phyloP scores from a whole-genome alignment of 768 basidiomycete species.

The Cytidiella melzeri region DNA sequence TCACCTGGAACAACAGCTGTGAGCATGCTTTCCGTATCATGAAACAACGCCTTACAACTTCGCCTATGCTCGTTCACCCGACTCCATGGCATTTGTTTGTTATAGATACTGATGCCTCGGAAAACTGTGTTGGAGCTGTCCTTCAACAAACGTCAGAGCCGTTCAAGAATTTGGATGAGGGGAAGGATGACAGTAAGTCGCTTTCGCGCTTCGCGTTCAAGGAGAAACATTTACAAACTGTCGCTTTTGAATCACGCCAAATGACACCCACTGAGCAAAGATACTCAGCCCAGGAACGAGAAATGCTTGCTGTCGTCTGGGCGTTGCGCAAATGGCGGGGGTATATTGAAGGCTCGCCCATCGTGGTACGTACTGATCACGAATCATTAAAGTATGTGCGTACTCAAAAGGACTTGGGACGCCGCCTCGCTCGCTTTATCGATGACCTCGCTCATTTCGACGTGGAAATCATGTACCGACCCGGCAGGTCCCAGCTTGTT shows the following conservation, averaged over 20 bases:
- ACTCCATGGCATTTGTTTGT: conserved; percentile 11
- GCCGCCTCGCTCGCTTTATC: conserved; percentile 33
- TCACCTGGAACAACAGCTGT: conserved; percentile 12
- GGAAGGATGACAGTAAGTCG: conserved; percentile 2
- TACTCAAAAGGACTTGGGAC: conserved; percentile 24
- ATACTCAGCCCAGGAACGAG: conserved; percentile 46
- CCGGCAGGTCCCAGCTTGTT: too few relatives aligned
- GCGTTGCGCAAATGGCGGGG: too few relatives aligned
- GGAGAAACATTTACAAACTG: not conserved
- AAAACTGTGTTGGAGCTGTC: conserved; percentile 17
- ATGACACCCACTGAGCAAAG: too few relatives aligned
- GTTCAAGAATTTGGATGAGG: conserved; percentile 21
- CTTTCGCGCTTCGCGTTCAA: too few relatives aligned
- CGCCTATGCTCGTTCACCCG: conserved; percentile 18
- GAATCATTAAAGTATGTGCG: too few relatives aligned
- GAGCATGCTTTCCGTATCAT: conserved; percentile 25
- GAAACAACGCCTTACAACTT: conserved; percentile 17
- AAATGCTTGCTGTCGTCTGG: too few relatives aligned
- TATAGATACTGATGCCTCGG: too few relatives aligned
- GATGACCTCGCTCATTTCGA: too few relatives aligned
- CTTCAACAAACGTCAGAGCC: conserved; percentile 22
- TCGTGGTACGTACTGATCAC: too few relatives aligned
- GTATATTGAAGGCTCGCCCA: too few relatives aligned
- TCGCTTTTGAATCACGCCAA: conserved; percentile 18
- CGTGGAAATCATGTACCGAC: too few relatives aligned